Conservation (phyloP, 1,284 basidiomycete species). For the Malassezia brasiliensis region DNA sequence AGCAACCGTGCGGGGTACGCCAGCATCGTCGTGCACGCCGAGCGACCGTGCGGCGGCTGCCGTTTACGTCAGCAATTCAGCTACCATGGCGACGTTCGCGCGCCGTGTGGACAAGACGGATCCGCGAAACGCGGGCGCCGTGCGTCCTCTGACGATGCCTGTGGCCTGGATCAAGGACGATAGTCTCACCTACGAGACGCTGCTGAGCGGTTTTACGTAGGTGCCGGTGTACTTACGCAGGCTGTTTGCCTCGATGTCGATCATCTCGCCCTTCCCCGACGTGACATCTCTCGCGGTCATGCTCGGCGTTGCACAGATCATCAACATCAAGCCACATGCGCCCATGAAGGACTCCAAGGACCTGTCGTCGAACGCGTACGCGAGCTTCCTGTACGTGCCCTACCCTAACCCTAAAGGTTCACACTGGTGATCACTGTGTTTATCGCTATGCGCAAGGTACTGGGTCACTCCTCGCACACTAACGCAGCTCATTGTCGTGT, state of each 20-base stretch:
- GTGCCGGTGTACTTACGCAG: conserved; percentile 1
- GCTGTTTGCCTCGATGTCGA: conserved; percentile 2
- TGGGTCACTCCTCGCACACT: no score
- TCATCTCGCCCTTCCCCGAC: conserved; percentile 13
- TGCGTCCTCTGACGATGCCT: conserved; percentile 6
- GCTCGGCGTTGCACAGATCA: conserved; percentile 1
- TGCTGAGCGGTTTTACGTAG: conserved; percentile 11
- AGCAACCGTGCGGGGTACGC: conserved; percentile 4
- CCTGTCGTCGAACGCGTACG: conserved; percentile 6
- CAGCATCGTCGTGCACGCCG: conserved; percentile 1
- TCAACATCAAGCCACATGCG: conserved; percentile 5
- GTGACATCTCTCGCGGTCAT: conserved; percentile 3
- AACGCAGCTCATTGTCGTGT: no score
- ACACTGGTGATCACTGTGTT: background rate
- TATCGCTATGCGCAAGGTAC: conserved; percentile 8
- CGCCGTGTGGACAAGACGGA: conserved; percentile 16
- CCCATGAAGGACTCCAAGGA: conserved; percentile 8
- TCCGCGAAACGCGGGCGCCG: background rate
- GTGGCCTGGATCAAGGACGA: background rate
- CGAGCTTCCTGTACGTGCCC: conserved; percentile 13
- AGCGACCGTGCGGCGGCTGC: background rate
- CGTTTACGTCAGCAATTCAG: background rate
- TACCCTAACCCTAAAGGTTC: background rate
- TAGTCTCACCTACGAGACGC: background rate
- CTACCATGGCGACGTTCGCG: background rate